Base-by-base conservation (phyloP, 345 rosid species). In the Hibiscus trionum region DNA sequence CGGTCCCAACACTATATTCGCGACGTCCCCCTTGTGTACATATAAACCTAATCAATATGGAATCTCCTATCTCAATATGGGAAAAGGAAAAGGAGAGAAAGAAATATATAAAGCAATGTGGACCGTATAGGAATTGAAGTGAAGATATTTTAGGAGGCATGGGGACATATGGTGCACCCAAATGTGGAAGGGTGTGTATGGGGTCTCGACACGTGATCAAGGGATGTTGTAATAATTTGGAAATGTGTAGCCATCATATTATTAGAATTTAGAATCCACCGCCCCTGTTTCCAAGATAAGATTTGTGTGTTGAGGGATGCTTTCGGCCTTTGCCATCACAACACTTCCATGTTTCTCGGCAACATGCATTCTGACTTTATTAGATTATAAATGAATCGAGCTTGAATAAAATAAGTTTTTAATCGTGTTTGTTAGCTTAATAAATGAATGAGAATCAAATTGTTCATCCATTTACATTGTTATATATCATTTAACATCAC, bases 221-320 rank as follows among this genome's bases (percentile, higher is more conserved):
- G 39, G 68, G 44, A 11, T 5, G 3, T 29, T 0, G 56, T 19
- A 37, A 11, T 50, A 26, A 47, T 9, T 71, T 59, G 17, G 58
- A 35, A 59, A n/a, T 5, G 31, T 42, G 71, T 55, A 73, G 47
- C n/a, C 27, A 35, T 26, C 44, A 4, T 2, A 50, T 50, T 49
- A 64, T 72, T 67, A 15, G 71, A 74, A 55, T 57, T 72, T 67
- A n/a, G 71, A 75, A 55, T 52, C 70, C 71, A 75, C 79, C 27
- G 62, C 61, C 71, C 75, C 60, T 58, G 2, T 16, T 8, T 4
- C 6, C n/a, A 73, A 4, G 82, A 84, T 82, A 75, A 84, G 83
- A 78, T 29, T 62, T 66, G 82, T 57, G 82, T 56, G 85, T 78
- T 75, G 75, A 73, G 80, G 82, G 79, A 72, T 79, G 80, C 75